phyloP scores from a whole-genome alignment of 306 rosid genomes.

The Acmispon strigosus region DNA sequence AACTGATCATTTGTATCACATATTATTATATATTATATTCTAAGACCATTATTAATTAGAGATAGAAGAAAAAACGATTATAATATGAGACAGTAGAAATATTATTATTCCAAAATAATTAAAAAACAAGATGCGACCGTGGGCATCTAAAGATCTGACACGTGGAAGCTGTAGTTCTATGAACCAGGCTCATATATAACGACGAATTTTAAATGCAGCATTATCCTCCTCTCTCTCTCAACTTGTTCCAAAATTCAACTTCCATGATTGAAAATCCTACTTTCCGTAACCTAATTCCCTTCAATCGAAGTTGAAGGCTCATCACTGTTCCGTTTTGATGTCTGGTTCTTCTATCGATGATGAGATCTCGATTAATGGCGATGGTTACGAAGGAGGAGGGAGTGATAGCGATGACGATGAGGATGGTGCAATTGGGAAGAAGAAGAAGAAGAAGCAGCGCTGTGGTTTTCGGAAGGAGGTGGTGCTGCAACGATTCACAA shows the following conservation, averaged over 20 bases:
- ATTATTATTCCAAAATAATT: neutral
- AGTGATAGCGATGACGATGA: conserved; percentile 31
- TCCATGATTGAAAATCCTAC: neutral
- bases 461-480: conserved; percentile 23
- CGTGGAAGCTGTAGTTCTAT: neutral
- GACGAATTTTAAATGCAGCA: neutral
- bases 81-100: neutral
- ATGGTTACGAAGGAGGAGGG: conserved; percentile 19
- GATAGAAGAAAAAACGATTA: too few relatives aligned
- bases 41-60: too few relatives aligned
- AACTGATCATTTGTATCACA: too few relatives aligned
- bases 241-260: conserved; percentile 9
- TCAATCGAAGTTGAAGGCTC: neutral
- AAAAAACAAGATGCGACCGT: neutral
- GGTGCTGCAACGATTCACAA: conserved; percentile 38
- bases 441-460: conserved; percentile 24
- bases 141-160: neutral
- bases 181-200: neutral
- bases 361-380: conserved; percentile 38
- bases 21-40: too few relatives aligned
- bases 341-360: conserved; percentile 34
- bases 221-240: neutral
- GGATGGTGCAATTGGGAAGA: conserved; percentile 20
- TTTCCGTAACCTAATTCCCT: conserved; percentile 4
- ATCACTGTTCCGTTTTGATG: conserved; percentile 25